These are phyloP conservation scores for Nicotiana obtusifolia DNA, from an alignment of 257 asterid genomes.

Conservation along the genomic window DNA sequence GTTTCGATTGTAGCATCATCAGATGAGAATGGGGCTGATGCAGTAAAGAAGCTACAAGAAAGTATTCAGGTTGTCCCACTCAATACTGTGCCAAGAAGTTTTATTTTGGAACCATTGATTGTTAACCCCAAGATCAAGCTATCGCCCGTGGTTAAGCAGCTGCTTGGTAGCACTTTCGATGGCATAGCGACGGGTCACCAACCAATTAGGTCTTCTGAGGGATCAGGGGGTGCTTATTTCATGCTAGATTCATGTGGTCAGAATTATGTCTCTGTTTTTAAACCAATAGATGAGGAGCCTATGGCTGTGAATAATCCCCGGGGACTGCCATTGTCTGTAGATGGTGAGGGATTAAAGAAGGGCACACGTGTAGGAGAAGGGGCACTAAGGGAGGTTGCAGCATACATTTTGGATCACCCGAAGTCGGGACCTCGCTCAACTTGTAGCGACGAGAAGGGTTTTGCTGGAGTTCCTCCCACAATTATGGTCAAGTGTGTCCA, in stretches of 20 bases:
- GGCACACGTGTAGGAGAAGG: constrained; percentile 85
- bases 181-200: constrained; percentile 48
- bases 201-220: constrained; percentile 59
- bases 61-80: constrained; percentile 22
- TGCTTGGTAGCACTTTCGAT: constrained; percentile 39
- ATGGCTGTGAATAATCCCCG: constrained; percentile 72
- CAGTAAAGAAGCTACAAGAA: constrained; percentile 22
- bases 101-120: constrained; percentile 41
- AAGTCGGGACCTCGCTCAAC: constrained; percentile 32
- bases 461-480: constrained; percentile 76
- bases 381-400: constrained; percentile 75
- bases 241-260: constrained; percentile 62
- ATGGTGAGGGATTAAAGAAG: constrained; percentile 74
- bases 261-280: constrained; percentile 51
- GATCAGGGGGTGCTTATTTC: constrained; percentile 72
- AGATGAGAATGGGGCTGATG: constrained; percentile 26
- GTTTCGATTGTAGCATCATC: constrained; percentile 43
- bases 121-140: constrained; percentile 33
- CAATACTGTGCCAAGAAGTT: constrained; percentile 20
- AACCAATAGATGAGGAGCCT: constrained; percentile 77
- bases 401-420: constrained; percentile 67
- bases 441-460: constrained; percentile 46
- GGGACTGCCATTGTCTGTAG: constrained; percentile 51
- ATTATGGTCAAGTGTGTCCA: constrained; percentile 53
- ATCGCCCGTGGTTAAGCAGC: constrained; percentile 38